Evolutionary conservation across 2,329 filamentous ascomycete genomes (phyloP), one percentile per base, ranked within the genome.

Genomic region (Scedosporium minutisporum): DNA sequence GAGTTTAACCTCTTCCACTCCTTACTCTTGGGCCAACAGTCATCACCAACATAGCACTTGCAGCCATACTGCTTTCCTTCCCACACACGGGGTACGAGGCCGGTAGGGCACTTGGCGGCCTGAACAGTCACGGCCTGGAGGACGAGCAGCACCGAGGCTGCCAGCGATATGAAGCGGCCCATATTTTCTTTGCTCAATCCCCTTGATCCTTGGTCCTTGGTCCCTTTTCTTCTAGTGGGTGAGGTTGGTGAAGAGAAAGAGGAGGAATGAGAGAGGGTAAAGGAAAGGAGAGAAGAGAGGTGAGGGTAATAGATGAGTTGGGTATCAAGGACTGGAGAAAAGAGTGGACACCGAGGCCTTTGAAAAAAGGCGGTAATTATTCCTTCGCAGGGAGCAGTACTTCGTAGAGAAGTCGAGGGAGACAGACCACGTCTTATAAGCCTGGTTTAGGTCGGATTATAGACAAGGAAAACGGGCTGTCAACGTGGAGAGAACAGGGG

Each of bases 1-100:
- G 65, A 59, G 66, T 77, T 76, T 29, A 77, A 64, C 10, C 55
- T 65, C 23, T 66, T 41, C 72, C 72, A 74, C 6, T 67, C 64
- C 7, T 57, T 57, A 5, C 65, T 21, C 14, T 59, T 66, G n/a
- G 72, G 72, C 72, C 72, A 74, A 64, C 71, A 73, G 14, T 65
- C 63, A 23, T 73, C 69, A 9, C 67, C 72, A 7, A 66, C 7
- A 61, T 72, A 73, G 63, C 71, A 74, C 62, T 73, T 73, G 60
- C 71, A 74, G 42, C 65, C 68, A 57, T 71, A 73, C 4, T 65
- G 27, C n/a, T 62, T 62, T 4, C 69, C 70, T 6, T 73, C 67
- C 69, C 69, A 71, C 23, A 61, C 57, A 27, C 61, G 57, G 53
- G 61, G 61, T 42, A 62, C 57, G 41, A 62, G 61, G 21, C 29